Base-by-base conservation (phyloP, 495 filamentous ascomycete species). In the Gamarada debralockiae region DNA sequence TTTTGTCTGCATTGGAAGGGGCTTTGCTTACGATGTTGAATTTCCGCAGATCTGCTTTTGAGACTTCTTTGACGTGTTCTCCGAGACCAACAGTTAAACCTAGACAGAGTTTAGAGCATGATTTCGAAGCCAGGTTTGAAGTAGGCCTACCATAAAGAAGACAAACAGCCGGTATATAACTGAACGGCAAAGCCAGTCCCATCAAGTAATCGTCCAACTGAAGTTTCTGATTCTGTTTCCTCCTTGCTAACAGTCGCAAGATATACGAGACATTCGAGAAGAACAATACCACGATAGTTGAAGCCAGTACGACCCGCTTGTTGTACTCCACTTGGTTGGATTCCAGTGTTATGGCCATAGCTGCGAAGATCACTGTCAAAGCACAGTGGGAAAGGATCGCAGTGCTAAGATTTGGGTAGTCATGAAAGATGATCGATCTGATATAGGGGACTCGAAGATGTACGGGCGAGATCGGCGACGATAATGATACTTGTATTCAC, bases 141-240 rank as follows among this genome's bases (percentile, higher is more conserved):
- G 21, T 20, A 7, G 12, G 3, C 46, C 7, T 49, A 37, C 46
- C 48, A 24, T 50, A 50, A n/a, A 39, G 17, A 8, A 24, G 18
- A 40, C 18, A 39, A 12, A 42, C 12, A 31, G 22, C 33, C 9
- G 9, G n/a, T 13, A 18, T 18, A 42, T 6, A 17, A 22, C 43
- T 55, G 14, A 55, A 55, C 3, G 38, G 44, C 23, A 55, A 42
- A 1, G 43, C 52, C 44, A 42, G 5, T 3, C 52, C 52, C 52
- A 55, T 55, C n/a, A 55, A 12, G 13, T 22, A 48, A 25, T 55
- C 52, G 13, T 55, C 52, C 13, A 33, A 17, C 38, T 55, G 44
- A 25, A 55, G n/a, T 12, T 27, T 40, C 33, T 34, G 21, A 40
- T 27, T 21, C 17, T 25, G 23, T 25, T n/a, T 46, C 21, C 31